Percentiles rank a stretch among this genome's conserved stretches.
These are phyloP conservation scores for Fraxinus pennsylvanica DNA, from an alignment of 257 asterid species.

Conservation along the genomic window DNA sequence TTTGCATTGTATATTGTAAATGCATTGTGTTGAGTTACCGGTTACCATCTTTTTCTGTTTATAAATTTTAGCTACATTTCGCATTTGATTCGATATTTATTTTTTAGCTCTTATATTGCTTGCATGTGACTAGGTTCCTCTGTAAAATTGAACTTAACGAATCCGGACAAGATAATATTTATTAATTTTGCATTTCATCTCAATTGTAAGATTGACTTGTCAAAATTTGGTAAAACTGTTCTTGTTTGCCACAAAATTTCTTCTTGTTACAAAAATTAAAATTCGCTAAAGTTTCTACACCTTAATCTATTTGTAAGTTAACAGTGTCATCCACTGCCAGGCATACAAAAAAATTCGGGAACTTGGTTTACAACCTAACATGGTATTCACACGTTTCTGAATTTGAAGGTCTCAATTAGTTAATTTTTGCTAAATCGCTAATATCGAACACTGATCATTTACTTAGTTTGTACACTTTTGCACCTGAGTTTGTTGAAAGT, in stretches of 20 bases:
- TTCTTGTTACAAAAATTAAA: background rate
- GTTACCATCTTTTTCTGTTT: background rate
- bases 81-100: background rate
- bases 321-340: background rate
- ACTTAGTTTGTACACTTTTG: background rate
- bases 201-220: slow-evolving; percentile 10
- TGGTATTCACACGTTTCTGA: background rate
- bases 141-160: background rate
- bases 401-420: background rate
- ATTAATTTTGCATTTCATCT: background rate
- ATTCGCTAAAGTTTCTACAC: background rate
- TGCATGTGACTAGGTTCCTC: background rate
- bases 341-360: background rate
- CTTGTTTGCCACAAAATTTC: background rate
- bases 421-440: background rate
- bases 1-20: background rate
- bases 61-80: background rate
- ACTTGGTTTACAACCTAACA: background rate
- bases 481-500: background rate
- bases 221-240: background rate
- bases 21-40: background rate
- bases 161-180: background rate
- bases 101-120: background rate
- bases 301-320: background rate
- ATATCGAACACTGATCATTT: background rate